These are phyloP conservation scores for Paraglomus brasilianum DNA, from an alignment of 192 early-diverging fungal species.

Conservation along the genomic window DNA sequence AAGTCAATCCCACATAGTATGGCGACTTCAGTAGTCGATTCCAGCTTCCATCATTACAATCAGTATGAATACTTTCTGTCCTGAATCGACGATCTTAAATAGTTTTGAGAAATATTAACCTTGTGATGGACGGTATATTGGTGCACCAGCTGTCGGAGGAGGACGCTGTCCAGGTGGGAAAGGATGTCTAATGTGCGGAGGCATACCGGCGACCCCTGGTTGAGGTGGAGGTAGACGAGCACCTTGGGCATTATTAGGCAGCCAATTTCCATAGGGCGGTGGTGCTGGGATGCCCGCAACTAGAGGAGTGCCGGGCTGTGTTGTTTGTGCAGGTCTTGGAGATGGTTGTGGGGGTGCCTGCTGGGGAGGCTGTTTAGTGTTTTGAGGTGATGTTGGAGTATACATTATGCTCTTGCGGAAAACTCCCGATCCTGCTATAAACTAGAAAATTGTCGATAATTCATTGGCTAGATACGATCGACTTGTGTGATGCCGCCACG, in stretches of 20 bases:
- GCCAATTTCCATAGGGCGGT: constrained; percentile 9
- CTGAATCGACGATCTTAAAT: constrained; percentile 33
- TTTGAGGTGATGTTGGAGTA: constrained; percentile 3
- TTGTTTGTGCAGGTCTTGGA: constrained; percentile 18
- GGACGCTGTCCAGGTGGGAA: constrained; percentile 31
- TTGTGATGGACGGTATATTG: constrained; percentile 32
- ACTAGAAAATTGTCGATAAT: too few relatives aligned
- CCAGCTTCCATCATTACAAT: neutral
- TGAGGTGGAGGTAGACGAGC: constrained; percentile 40
- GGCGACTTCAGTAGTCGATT: neutral
- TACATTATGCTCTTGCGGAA: too few relatives aligned
- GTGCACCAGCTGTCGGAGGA: constrained; percentile 28
- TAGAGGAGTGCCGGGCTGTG: constrained; percentile 8
- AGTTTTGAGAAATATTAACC: constrained; percentile 2
- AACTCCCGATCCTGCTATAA: too few relatives aligned
- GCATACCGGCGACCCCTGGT: constrained; percentile 11
- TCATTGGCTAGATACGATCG: too few relatives aligned
- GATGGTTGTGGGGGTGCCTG: constrained; percentile 21
- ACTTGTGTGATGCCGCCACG: too few relatives aligned
- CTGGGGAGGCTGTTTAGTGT: constrained; percentile 17
- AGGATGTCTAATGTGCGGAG: neutral
- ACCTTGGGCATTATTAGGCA: constrained; percentile 30
- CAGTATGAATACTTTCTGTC: neutral
- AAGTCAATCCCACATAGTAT: neutral
- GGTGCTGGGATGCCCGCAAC: neutral